A percentile compares a stretch with the other conserved stretches of the same genome.
Evolutionary conservation across 192 early-diverging fungal genomes (phyloP).

Genomic region (Mortierella alpina): DNA sequence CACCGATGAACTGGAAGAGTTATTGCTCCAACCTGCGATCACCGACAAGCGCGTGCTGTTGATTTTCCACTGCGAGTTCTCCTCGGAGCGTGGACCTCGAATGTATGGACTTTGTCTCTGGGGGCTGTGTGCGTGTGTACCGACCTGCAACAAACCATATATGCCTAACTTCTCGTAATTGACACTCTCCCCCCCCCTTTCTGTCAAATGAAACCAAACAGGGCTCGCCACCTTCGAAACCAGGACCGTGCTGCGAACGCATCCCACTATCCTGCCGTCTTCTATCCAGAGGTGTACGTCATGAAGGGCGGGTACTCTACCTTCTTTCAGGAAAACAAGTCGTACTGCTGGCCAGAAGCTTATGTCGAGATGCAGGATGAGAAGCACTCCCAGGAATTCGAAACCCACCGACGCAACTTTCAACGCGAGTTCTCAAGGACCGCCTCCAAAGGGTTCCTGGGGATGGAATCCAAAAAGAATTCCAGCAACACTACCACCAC

Average conservation of each 20-base stretch:
- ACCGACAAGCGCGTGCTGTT: slow-evolving; percentile 65
- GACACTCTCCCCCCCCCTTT: too few species aligned
- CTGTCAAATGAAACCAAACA: slow-evolving; percentile 27
- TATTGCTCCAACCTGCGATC: slow-evolving; percentile 64
- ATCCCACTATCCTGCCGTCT: slow-evolving; percentile 76
- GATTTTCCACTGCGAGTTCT: slow-evolving; percentile 92
- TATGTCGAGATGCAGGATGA: slow-evolving; percentile 86
- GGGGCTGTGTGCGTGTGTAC: not conserved
- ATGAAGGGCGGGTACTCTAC: slow-evolving; percentile 85
- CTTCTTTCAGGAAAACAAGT: slow-evolving; percentile 72
- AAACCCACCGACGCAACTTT: slow-evolving; percentile 28
- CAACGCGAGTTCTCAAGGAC: slow-evolving; percentile 26
- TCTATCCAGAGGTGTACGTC: slow-evolving; percentile 89
- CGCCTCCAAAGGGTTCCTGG: slow-evolving; percentile 38
- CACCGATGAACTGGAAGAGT: slow-evolving; percentile 64
- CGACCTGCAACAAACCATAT: not conserved
- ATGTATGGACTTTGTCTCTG: slow-evolving; percentile 64
- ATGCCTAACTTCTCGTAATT: not conserved
- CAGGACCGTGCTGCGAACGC: slow-evolving; percentile 80
- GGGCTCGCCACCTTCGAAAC: slow-evolving; percentile 79
- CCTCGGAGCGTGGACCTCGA: slow-evolving; percentile 79
- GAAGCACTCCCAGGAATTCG: slow-evolving; percentile 64
- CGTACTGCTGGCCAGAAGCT: slow-evolving; percentile 75
- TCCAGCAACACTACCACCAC: not conserved
- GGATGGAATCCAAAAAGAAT: slow-evolving; percentile 14